phyloP scores from a whole-genome alignment of 371 early-diverging fungal genomes.

The Lichtheimia corymbifera region DNA sequence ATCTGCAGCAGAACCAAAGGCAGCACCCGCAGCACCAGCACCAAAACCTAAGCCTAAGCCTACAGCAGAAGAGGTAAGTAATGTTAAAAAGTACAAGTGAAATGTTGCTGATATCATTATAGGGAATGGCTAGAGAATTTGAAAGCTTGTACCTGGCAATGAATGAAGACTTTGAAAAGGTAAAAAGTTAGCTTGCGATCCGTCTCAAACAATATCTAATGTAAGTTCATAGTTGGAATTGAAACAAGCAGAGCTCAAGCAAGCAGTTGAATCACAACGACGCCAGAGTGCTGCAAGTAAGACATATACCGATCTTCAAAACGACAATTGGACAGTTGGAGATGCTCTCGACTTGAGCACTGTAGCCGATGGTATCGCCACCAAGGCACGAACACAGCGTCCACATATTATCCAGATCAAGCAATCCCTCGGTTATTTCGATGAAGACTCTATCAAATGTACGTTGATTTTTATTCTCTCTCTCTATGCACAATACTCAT shows the following conservation, averaged over 20 bases:
- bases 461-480: constrained; percentile 4
- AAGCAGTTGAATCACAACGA: constrained; percentile 4
- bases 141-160: constrained; percentile 26
- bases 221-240: constrained; percentile 11
- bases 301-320: not conserved
- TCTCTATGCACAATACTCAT: not conserved
- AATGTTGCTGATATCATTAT: constrained; percentile 1
- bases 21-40: not conserved
- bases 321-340: constrained; percentile 13
- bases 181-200: not conserved
- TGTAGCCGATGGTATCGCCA: constrained; percentile 10
- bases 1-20: not conserved
- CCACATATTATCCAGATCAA: constrained; percentile 1
- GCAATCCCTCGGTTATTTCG: constrained; percentile 8
- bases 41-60: constrained; percentile 10
- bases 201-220: not conserved
- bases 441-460: constrained; percentile 18
- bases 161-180: constrained; percentile 20
- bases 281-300: constrained; percentile 2
- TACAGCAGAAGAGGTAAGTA: constrained; percentile 15
- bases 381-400: constrained; percentile 7
- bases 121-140: constrained; percentile 32
- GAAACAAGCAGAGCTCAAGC: constrained; percentile 7
- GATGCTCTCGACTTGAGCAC: constrained; percentile 13
- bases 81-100: not conserved